Conservation (phyloP, 306 rosid species). For the Cotoneaster glaucophyllus region DNA sequence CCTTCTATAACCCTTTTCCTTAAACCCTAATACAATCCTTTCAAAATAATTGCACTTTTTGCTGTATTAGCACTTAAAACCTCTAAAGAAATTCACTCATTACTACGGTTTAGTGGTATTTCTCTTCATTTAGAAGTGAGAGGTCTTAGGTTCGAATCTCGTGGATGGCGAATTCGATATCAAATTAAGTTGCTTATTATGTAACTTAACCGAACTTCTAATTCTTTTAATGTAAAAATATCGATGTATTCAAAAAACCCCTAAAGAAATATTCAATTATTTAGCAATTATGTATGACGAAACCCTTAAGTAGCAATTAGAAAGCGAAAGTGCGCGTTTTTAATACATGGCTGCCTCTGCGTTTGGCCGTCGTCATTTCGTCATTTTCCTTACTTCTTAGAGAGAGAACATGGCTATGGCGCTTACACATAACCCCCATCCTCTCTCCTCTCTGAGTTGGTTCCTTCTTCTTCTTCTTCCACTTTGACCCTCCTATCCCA, state of each 20-base stretch:
- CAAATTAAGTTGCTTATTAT: no score
- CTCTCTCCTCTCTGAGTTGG: background rate
- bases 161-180: no score
- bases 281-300: background rate
- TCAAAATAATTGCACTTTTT: background rate
- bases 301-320: background rate
- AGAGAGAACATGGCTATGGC: background rate
- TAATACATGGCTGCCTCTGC: constrained; percentile 16
- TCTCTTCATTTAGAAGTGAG: no score
- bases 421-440: background rate
- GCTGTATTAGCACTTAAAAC: background rate
- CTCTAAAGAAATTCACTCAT: no score
- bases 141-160: no score
- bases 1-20: no score
- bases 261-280: no score
- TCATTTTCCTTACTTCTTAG: background rate
- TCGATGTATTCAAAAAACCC: no score
- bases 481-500: constrained; percentile 15
- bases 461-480: background rate
- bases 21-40: background rate
- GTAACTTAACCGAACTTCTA: no score
- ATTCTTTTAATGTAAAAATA: no score
- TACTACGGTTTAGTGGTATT: no score
- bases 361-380: constrained; percentile 27
- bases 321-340: background rate